A percentile compares a stretch with the other conserved stretches of the same genome.
These are phyloP conservation scores for Apiospora kogelbergensis DNA, from an alignment of 2,329 filamentous ascomycete genomes.

Conservation along the genomic window DNA sequence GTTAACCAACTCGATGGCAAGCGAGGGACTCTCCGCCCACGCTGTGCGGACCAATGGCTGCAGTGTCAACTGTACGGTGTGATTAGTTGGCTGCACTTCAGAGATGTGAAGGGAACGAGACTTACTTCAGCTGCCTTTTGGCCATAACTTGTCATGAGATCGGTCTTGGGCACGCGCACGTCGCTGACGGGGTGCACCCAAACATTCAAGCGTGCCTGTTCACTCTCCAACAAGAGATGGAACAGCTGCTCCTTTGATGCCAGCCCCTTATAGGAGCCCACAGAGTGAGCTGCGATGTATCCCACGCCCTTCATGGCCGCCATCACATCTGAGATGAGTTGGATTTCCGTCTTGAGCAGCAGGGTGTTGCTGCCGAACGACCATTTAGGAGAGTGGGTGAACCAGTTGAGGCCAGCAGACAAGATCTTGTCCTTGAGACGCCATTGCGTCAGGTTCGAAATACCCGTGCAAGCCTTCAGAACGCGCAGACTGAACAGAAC, in stretches of 20 bases:
- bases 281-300: slow-evolving; percentile 53
- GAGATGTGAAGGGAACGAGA: slow-evolving; percentile 7
- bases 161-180: slow-evolving; percentile 39
- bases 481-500: slow-evolving; percentile 80
- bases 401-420: slow-evolving; percentile 87
- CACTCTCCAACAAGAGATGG: slow-evolving; percentile 76
- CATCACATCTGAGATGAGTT: slow-evolving; percentile 75
- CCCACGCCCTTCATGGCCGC: slow-evolving; percentile 64
- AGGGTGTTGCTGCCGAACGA: slow-evolving; percentile 93
- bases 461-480: slow-evolving; percentile 68
- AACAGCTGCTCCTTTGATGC: slow-evolving; percentile 83
- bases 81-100: slow-evolving; percentile 15
- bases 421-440: slow-evolving; percentile 86
- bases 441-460: slow-evolving; percentile 67
- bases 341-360: slow-evolving; percentile 90
- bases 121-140: slow-evolving; percentile 43
- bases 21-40: slow-evolving; percentile 80
- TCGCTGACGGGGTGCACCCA: slow-evolving; percentile 84
- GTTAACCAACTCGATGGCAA: slow-evolving; percentile 82
- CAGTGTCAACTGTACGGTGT: slow-evolving; percentile 47
- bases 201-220: slow-evolving; percentile 78
- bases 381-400: slow-evolving; percentile 79
- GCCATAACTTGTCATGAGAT: slow-evolving; percentile 39
- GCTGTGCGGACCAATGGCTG: slow-evolving; percentile 73
- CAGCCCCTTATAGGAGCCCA: slow-evolving; percentile 62